phyloP scores from a whole-genome alignment of 2,329 filamentous ascomycete genomes.

The Aspergillus sp. region DNA sequence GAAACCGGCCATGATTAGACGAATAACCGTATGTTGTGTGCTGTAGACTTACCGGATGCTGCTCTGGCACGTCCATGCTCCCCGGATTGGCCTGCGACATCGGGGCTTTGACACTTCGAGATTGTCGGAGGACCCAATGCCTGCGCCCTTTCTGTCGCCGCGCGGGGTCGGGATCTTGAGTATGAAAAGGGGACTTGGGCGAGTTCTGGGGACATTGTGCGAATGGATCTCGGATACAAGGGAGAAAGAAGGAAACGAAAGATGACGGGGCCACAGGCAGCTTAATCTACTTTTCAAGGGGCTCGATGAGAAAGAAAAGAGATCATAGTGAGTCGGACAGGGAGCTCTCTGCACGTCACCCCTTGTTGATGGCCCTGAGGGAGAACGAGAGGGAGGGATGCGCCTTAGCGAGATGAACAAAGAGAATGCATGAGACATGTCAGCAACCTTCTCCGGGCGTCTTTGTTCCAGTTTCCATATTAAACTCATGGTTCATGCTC shows the following conservation, averaged over 20 bases:
- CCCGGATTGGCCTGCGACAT: conserved; percentile 32
- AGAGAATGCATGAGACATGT: conserved; percentile 14
- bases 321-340: background rate
- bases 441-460: background rate
- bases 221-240: background rate
- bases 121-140: conserved; percentile 50
- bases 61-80: conserved; percentile 44
- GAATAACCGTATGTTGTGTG: background rate
- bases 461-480: conserved; percentile 10
- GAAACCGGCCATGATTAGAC: conserved; percentile 29
- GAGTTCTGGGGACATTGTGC: conserved; percentile 55
- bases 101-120: conserved; percentile 35
- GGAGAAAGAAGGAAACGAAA: background rate
- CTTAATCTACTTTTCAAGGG: conserved; percentile 7
- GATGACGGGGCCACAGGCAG: conserved; percentile 16
- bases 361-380: conserved; percentile 35
- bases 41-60: conserved; percentile 44
- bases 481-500: background rate
- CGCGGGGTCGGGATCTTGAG: conserved; percentile 38
- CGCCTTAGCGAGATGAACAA: conserved; percentile 1
- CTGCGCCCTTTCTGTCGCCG: conserved; percentile 38
- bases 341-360: conserved; percentile 11
- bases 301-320: background rate
- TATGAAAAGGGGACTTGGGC: conserved; percentile 47
- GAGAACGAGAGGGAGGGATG: conserved; percentile 28